Conservation (phyloP, 139 green algal genomes). For the Deuterostichococcus epilithicus region DNA sequence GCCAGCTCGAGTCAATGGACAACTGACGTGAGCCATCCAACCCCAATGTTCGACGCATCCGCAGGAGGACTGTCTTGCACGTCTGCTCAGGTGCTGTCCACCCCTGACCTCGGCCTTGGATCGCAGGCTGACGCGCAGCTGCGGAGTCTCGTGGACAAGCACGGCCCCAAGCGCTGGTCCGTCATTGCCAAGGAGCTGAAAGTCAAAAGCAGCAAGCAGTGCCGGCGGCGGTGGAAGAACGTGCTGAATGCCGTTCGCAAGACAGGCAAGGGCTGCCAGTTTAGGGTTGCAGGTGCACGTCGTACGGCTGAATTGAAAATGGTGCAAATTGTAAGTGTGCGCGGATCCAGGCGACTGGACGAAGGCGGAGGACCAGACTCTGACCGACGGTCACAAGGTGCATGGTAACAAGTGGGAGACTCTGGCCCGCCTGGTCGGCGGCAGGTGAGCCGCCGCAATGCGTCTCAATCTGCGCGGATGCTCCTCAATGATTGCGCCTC, state of each 20-base stretch:
- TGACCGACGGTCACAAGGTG: conserved; percentile 13
- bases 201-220: conserved; percentile 21
- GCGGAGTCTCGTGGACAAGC: conserved; percentile 5
- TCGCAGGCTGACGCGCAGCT: conserved; percentile 15
- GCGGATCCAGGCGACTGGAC: neutral
- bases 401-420: conserved; percentile 31
- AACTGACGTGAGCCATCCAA: no score
- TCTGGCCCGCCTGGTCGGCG: conserved; percentile 25
- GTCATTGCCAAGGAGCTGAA: conserved; percentile 15
- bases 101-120: neutral
- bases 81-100: neutral
- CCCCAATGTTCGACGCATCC: no score
- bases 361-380: conserved; percentile 15
- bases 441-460: conserved; percentile 4
- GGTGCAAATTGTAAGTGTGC: neutral
- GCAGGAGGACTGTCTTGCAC: no score
- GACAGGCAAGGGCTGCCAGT: neutral
- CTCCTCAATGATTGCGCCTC: no score
- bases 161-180: conserved; percentile 14
- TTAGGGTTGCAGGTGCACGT: neutral
- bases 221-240: conserved; percentile 20
- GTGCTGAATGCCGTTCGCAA: conserved; percentile 2
- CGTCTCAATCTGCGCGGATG: no score
- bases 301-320: neutral
- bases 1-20: no score